These are phyloP conservation scores for Tripterygium wilfordii DNA, from an alignment of 177 flowering plant species.

Conservation along the genomic window DNA sequence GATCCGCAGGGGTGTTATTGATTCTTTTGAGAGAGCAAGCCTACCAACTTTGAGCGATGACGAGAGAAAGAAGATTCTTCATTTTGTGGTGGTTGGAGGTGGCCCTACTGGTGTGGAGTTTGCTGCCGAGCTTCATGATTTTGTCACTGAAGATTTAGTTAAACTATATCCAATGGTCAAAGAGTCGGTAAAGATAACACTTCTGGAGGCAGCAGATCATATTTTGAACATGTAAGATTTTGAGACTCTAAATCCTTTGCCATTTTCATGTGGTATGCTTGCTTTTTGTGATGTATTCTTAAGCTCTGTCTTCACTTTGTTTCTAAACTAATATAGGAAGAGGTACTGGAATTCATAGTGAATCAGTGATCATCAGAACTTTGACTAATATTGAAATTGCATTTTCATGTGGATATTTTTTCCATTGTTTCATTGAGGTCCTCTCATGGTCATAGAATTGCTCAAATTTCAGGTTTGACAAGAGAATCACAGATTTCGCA, in stretches of 20 bases:
- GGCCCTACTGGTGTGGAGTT: conserved; percentile 93
- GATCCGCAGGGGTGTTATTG: conserved; percentile 60
- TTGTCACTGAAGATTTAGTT: conserved; percentile 54
- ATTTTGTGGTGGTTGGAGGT: conserved; percentile 87
- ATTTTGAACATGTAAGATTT: conserved; percentile 64
- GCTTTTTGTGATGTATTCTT: neutral
- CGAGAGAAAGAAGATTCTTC: conserved; percentile 61
- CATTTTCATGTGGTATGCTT: neutral
- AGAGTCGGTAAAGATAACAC: conserved; percentile 57
- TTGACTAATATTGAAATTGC: neutral
- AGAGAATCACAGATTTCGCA: conserved; percentile 75
- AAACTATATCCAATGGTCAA: conserved; percentile 56
- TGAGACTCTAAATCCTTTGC: neutral
- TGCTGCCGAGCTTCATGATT: conserved; percentile 84
- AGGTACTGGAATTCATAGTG: neutral
- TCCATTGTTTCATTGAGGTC: neutral
- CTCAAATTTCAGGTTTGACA: conserved; percentile 59
- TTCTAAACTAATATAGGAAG: no score
- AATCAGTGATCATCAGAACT: neutral
- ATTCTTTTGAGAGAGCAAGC: conserved; percentile 71
- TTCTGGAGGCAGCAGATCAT: conserved; percentile 76
- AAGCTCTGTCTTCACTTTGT: no score
- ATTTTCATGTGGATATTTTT: neutral
- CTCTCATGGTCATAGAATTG: conserved; percentile 3
- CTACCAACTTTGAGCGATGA: conserved; percentile 62